Conservation (phyloP, 331 rosid species). For the Quercus phellos region DNA sequence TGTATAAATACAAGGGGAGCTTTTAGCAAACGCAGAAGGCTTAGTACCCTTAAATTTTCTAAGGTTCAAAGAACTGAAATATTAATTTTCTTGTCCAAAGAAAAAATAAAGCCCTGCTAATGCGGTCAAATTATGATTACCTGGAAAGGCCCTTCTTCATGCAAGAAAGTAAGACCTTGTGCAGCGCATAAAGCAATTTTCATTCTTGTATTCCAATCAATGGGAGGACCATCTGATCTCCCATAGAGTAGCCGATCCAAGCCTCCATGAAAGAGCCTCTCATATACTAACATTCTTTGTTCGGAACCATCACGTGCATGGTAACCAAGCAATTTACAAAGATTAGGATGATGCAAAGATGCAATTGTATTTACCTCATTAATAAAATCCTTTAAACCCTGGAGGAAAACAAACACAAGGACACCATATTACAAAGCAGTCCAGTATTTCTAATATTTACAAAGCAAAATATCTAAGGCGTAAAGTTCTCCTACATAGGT, state of each 20-base stretch:
- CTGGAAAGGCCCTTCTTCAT: slow-evolving; percentile 99
- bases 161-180: slow-evolving; percentile 94
- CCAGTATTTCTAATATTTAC: background rate
- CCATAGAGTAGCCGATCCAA: slow-evolving; percentile 75
- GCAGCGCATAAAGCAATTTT: slow-evolving; percentile 92
- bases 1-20: slow-evolving; percentile 28
- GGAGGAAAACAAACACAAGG: slow-evolving; percentile 20
- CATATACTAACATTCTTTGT: slow-evolving; percentile 77
- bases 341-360: slow-evolving; percentile 89
- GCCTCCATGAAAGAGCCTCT: slow-evolving; percentile 90
- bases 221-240: slow-evolving; percentile 84
- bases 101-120: background rate
- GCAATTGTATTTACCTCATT: slow-evolving; percentile 73
- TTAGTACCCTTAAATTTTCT: background rate
- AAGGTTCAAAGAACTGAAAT: background rate
- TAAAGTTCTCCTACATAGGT: background rate
- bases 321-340: slow-evolving; percentile 89
- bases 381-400: slow-evolving; percentile 87
- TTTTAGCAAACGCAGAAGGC: slow-evolving; percentile 26
- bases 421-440: slow-evolving; percentile 15
- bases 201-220: slow-evolving; percentile 97
- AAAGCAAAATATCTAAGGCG: background rate
- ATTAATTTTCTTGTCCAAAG: background rate
- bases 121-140: slow-evolving; percentile 34
- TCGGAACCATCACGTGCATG: slow-evolving; percentile 87